Evolutionary conservation across 495 filamentous ascomycete genomes (phyloP).

Genomic region (Bacidia gigantensis): DNA sequence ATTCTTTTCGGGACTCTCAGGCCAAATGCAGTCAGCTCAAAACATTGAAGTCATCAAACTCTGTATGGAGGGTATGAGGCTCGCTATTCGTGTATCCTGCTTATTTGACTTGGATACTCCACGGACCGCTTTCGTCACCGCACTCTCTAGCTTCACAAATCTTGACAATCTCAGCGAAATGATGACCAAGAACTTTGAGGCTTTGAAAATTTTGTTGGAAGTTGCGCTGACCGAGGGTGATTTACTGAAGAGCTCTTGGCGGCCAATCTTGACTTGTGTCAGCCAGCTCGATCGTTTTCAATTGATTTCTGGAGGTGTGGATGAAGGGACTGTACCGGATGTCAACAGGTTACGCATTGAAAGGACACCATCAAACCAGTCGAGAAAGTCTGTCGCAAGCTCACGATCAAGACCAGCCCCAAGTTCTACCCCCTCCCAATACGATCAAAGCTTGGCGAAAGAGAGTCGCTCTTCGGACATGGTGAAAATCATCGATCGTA

Average conservation of each 20-base stretch:
- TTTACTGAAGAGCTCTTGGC: slow-evolving; percentile 76
- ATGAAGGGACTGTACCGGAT: slow-evolving; percentile 83
- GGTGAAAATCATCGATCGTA: slow-evolving; percentile 80
- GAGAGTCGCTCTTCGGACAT: slow-evolving; percentile 87
- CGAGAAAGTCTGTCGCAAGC: slow-evolving; percentile 53
- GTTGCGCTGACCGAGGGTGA: slow-evolving; percentile 88
- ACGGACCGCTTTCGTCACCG: slow-evolving; percentile 84
- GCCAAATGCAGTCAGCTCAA: slow-evolving; percentile 78
- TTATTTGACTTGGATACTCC: slow-evolving; percentile 85
- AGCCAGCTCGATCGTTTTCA: slow-evolving; percentile 93
- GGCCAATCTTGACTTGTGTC: slow-evolving; percentile 88
- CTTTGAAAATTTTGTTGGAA: slow-evolving; percentile 77
- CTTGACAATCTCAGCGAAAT: slow-evolving; percentile 92
- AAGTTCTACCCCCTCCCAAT: slow-evolving; percentile 48
- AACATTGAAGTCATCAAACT: slow-evolving; percentile 80
- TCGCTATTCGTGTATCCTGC: slow-evolving; percentile 84
- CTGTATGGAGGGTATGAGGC: slow-evolving; percentile 89
- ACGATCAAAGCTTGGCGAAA: slow-evolving; percentile 74
- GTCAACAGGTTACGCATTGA: slow-evolving; percentile 72
- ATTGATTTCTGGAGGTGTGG: slow-evolving; percentile 84
- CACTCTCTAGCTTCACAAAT: slow-evolving; percentile 85
- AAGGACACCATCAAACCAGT: slow-evolving; percentile 26
- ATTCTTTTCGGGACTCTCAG: slow-evolving; percentile 84
- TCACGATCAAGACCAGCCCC: slow-evolving; percentile 52
- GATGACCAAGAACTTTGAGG: slow-evolving; percentile 91